phyloP scores from a whole-genome alignment of 2,329 filamentous ascomycete species.

The Fusarium torreyae region DNA sequence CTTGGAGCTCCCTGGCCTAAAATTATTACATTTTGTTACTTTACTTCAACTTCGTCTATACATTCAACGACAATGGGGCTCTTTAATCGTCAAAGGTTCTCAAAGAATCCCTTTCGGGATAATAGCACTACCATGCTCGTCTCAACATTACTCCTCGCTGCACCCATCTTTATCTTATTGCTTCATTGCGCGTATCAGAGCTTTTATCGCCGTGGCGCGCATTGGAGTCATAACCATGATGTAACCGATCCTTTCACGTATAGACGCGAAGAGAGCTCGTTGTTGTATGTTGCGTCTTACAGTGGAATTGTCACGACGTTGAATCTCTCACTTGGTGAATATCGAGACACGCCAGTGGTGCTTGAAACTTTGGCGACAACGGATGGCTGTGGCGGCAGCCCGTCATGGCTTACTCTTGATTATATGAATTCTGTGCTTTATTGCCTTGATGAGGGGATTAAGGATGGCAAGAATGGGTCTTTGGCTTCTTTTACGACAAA shows the following conservation, averaged over 20 bases:
- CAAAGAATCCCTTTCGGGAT: constrained; percentile 15
- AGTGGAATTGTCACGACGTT: constrained; percentile 65
- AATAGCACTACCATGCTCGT: constrained; percentile 17
- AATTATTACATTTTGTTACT: background rate
- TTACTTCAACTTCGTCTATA: too few relatives aligned
- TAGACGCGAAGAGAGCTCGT: background rate
- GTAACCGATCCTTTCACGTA: background rate
- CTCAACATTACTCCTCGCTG: constrained; percentile 31
- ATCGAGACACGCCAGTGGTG: constrained; percentile 22
- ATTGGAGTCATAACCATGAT: constrained; percentile 31
- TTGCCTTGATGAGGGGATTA: constrained; percentile 72
- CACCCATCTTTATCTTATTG: constrained; percentile 32
- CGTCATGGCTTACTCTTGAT: constrained; percentile 74
- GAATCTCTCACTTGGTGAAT: constrained; percentile 54
- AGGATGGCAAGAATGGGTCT: constrained; percentile 60
- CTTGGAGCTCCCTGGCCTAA: background rate
- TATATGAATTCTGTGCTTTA: constrained; percentile 65
- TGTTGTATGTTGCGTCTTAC: constrained; percentile 66
- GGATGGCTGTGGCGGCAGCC: constrained; percentile 66
- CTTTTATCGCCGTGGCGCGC: constrained; percentile 9
- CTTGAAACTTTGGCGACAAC: constrained; percentile 62
- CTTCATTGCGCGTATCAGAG: constrained; percentile 38
- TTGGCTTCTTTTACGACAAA: constrained; percentile 60
- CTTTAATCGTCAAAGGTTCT: constrained; percentile 7
- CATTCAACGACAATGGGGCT: constrained; percentile 29